Percentiles rank a stretch among this genome's conserved stretches.
These are phyloP conservation scores for Paracorniculantispora psalliotae DNA, from an alignment of 2,329 filamentous ascomycete species.

Conservation along the genomic window DNA sequence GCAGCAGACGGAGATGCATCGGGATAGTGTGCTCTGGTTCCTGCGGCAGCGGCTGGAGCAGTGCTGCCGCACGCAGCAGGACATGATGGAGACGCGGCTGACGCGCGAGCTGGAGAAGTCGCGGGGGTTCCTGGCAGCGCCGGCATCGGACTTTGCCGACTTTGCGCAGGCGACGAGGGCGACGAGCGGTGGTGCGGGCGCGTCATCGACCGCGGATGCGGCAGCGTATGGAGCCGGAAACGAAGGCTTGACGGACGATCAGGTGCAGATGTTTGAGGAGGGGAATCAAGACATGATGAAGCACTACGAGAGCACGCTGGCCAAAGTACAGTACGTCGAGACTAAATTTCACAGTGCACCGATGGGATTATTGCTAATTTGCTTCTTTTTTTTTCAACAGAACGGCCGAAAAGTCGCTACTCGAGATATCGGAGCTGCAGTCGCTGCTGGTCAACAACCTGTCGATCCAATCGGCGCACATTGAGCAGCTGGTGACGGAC, in stretches of 20 bases:
- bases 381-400: constrained; percentile 43
- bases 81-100: constrained; percentile 89
- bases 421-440: constrained; percentile 91
- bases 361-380: not conserved
- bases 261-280: constrained; percentile 87
- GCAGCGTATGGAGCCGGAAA: constrained; percentile 18
- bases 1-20: constrained; percentile 61
- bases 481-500: constrained; percentile 82
- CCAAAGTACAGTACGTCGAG: constrained; percentile 87
- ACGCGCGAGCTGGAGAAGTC: constrained; percentile 83
- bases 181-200: constrained; percentile 4
- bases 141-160: constrained; percentile 29
- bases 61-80: constrained; percentile 72
- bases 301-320: constrained; percentile 88
- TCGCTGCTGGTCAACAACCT: constrained; percentile 83
- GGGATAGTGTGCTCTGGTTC: constrained; percentile 81
- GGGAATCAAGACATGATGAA: constrained; percentile 90
- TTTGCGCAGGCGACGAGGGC: constrained; percentile 22
- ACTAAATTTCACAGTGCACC: too few relatives aligned
- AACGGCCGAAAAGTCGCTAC: constrained; percentile 79
- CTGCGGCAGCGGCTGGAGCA: constrained; percentile 70
- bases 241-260: constrained; percentile 69
- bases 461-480: constrained; percentile 78
- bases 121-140: constrained; percentile 62
- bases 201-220: not conserved